A percentile compares a stretch with the other conserved stretches of the same genome.
Evolutionary conservation across 768 basidiomycete species (phyloP).

Genomic region (Podaxis sp.): DNA sequence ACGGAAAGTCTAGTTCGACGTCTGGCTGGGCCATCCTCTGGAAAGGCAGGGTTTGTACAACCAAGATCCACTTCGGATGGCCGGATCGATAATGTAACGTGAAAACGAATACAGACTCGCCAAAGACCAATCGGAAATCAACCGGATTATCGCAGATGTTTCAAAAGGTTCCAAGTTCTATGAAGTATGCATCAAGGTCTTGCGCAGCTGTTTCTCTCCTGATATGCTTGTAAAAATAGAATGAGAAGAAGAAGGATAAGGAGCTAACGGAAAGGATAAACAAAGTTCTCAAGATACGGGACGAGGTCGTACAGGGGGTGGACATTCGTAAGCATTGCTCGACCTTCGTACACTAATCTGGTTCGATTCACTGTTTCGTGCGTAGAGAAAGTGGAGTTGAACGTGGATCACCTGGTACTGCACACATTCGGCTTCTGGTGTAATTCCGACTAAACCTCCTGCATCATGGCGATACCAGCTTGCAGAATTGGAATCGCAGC

Average conservation of each 20-base stretch:
- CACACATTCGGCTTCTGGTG: not conserved
- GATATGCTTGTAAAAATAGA: slow-evolving; percentile 40
- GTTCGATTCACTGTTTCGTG: slow-evolving; percentile 16
- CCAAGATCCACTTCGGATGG: not conserved
- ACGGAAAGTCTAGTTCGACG: slow-evolving; percentile 71
- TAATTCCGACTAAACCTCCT: slow-evolving; percentile 3
- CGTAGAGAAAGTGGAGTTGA: slow-evolving; percentile 58
- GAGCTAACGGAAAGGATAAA: slow-evolving; percentile 78
- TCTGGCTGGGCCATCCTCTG: slow-evolving; percentile 85
- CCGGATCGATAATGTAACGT: not conserved
- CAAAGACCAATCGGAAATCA: slow-evolving; percentile 81
- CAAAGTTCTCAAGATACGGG: slow-evolving; percentile 62
- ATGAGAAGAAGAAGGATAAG: slow-evolving; percentile 89
- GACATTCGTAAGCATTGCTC: slow-evolving; percentile 50
- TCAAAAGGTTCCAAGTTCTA: slow-evolving; percentile 95
- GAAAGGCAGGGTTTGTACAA: slow-evolving; percentile 79
- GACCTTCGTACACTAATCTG: slow-evolving; percentile 3
- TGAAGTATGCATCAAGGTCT: slow-evolving; percentile 47
- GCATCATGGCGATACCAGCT: slow-evolving; percentile 39
- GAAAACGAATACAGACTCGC: slow-evolving; percentile 47
- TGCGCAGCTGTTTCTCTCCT: not conserved
- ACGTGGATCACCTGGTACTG: slow-evolving; percentile 67
- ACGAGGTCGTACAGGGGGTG: slow-evolving; percentile 53
- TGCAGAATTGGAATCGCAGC: slow-evolving; percentile 64
- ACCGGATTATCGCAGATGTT: slow-evolving; percentile 84